Percentiles rank a stretch among this genome's conserved stretches.
Conservation (phyloP, 257 asterid species). For the Leptodermis oblonga region DNA sequence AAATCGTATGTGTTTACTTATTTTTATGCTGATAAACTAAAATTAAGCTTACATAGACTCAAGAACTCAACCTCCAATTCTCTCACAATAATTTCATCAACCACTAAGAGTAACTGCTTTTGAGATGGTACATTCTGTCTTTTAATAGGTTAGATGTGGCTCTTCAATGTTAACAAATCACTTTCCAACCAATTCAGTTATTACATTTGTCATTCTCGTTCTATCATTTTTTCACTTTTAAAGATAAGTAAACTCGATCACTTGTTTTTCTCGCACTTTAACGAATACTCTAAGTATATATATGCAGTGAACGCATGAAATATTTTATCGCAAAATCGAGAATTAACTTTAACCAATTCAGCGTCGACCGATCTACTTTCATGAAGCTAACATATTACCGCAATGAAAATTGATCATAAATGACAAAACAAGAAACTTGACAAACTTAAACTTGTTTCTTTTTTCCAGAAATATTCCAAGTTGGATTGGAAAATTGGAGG, state of each 20-base stretch:
- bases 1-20: too few species aligned
- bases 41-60: background rate
- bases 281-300: background rate
- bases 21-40: background rate
- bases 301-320: too few species aligned
- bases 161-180: conserved; percentile 4
- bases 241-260: background rate
- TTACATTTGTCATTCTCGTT: background rate
- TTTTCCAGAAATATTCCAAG: background rate
- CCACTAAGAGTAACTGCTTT: background rate
- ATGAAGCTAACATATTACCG: conserved; percentile 1
- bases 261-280: background rate
- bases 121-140: conserved; percentile 11
- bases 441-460: background rate
- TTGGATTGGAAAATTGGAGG: background rate
- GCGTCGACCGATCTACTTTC: background rate
- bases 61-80: conserved; percentile 1
- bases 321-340: too few species aligned
- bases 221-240: background rate
- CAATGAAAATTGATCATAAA: conserved; percentile 5
- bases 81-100: conserved; percentile 17
- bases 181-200: conserved; percentile 13
- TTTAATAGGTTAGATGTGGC: conserved; percentile 11
- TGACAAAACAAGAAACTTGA: background rate
- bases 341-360: background rate